Conservation (phyloP, 345 rosid species). For the sweet orange (Citrus sinensis) region DVS_A1.0 CM039165.1:21612501-21613000, state of each 20-base stretch:
- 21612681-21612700: slow-evolving; percentile 71
- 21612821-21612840: slow-evolving; percentile 48
- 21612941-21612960: too few species aligned
- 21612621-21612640: slow-evolving; percentile 65
- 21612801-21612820: slow-evolving; percentile 54
- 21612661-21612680: slow-evolving; percentile 51
- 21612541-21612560: slow-evolving; percentile 52
- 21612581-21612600: slow-evolving; percentile 68
- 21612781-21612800: slow-evolving; percentile 59
- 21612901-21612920: background rate
- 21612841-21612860: slow-evolving; percentile 50
- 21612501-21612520: slow-evolving; percentile 52
- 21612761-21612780: slow-evolving; percentile 44
- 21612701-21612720: slow-evolving; percentile 66
- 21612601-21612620: slow-evolving; percentile 69
- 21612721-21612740: slow-evolving; percentile 62
- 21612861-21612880: slow-evolving; percentile 58
- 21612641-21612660: slow-evolving; percentile 68
- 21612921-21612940: too few species aligned
- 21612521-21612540: slow-evolving; percentile 57
- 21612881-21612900: slow-evolving; percentile 33
- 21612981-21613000: too few species aligned
- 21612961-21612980: too few species aligned
- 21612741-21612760: slow-evolving; percentile 71
- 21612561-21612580: slow-evolving; percentile 51